Percentiles rank a stretch among this genome's conserved stretches.
Conservation (phyloP, 768 basidiomycete species). For the Russula ochroleuca region DNA sequence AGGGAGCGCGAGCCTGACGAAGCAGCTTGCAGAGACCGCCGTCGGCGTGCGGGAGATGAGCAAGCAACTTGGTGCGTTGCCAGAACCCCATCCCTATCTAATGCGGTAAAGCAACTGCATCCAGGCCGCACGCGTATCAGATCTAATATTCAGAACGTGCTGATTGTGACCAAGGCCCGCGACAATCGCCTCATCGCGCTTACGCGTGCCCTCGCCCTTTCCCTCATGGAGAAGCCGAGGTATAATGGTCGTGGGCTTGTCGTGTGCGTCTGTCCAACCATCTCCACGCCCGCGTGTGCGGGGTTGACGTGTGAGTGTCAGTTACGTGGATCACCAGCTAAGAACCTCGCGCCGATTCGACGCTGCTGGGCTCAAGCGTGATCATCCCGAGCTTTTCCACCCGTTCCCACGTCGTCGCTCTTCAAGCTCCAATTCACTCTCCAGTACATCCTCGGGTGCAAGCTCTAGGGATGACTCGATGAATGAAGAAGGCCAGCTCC, state of each 20-base stretch:
- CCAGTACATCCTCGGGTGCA: slow-evolving; percentile 50
- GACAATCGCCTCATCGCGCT: slow-evolving; percentile 96
- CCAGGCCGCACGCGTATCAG: slow-evolving; percentile 88
- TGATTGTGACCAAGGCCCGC: slow-evolving; percentile 96
- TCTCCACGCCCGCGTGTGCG: slow-evolving; percentile 24
- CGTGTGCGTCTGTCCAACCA: slow-evolving; percentile 51
- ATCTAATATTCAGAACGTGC: slow-evolving; percentile 85
- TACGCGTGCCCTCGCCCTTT: slow-evolving; percentile 89
- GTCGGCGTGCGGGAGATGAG: slow-evolving; percentile 98
- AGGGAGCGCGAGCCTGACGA: slow-evolving; percentile 77
- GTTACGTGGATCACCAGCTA: slow-evolving; percentile 94
- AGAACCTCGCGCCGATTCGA: slow-evolving; percentile 89
- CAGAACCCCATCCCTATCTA: not conserved
- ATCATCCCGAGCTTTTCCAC: slow-evolving; percentile 83
- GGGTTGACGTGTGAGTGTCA: slow-evolving; percentile 33
- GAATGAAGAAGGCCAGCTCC: slow-evolving; percentile 81
- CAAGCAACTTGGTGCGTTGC: slow-evolving; percentile 82
- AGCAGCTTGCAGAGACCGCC: slow-evolving; percentile 93
- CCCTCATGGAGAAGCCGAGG: slow-evolving; percentile 86
- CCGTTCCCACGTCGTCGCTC: slow-evolving; percentile 73
- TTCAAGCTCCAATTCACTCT: slow-evolving; percentile 59
- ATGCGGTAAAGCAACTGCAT: not conserved
- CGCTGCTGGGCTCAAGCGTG: slow-evolving; percentile 78
- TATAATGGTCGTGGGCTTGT: slow-evolving; percentile 73
- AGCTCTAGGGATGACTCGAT: slow-evolving; percentile 40